A percentile compares a stretch with the other conserved stretches of the same genome.
phyloP scores from a whole-genome alignment of 78 protist species.

The Dictyostelium intermedium region DNA sequence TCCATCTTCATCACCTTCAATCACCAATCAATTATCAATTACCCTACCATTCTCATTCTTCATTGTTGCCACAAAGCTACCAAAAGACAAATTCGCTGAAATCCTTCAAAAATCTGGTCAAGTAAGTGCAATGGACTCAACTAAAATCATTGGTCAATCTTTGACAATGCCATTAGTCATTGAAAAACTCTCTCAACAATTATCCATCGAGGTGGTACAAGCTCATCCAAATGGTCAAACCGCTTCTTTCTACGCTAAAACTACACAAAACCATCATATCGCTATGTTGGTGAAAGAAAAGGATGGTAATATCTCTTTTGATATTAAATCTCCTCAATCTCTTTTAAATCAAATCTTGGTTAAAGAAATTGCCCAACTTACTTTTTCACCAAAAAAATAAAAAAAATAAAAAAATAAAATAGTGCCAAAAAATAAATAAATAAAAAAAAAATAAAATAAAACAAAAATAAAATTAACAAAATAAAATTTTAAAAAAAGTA shows the following conservation, averaged over 20 bases:
- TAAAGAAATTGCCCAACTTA: constrained; percentile 8
- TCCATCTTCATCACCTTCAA: constrained; percentile 16
- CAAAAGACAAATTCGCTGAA: constrained; percentile 72
- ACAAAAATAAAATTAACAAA: neutral
- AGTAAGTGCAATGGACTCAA: neutral
- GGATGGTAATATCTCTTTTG: constrained; percentile 54
- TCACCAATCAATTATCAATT: neutral
- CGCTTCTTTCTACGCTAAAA: constrained; percentile 51
- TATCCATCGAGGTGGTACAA: constrained; percentile 50
- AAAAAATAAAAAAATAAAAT: neutral
- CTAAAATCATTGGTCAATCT: neutral
- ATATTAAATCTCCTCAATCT: constrained; percentile 39
- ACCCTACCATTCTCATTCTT: constrained; percentile 13
- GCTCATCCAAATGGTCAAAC: constrained; percentile 64
- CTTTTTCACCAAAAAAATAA: neutral
- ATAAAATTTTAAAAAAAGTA: too few relatives aligned
- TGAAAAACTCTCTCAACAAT: neutral
- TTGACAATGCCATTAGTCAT: neutral
- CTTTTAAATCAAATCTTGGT: neutral
- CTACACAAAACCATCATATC: constrained; percentile 42
- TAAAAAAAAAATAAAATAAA: neutral
- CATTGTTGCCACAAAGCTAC: neutral
- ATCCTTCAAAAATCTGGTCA: constrained; percentile 63
- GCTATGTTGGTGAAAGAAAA: constrained; percentile 67
- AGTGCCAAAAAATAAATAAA: neutral